Base-by-base conservation (phyloP, 305 asterid genomes). In the Striga hermonthica region DNA sequence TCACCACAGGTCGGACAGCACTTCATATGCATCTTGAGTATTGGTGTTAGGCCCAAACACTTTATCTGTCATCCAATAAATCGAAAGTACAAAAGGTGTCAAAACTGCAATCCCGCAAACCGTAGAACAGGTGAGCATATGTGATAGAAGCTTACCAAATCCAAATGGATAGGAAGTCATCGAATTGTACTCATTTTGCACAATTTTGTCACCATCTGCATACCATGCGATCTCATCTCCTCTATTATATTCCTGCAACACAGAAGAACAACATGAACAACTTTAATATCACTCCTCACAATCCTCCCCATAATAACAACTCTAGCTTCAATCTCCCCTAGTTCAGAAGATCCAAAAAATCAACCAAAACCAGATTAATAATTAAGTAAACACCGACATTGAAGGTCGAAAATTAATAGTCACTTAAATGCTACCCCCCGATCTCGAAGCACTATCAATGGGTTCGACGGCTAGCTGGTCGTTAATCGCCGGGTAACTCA, bases 1-100 rank as follows among this genome's bases (percentile, higher is more conserved):
- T 90, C 65, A 94, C 88, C n/a, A 94, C 96, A 14, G 97, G 97
- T 65, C 91, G 85, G 66, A 91, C 97, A 72, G 96, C 99, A 94
- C 95, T 74, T 88, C 96, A 72, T 90, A 94, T 54, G 90, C 97
- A 16, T 94, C 99, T 76, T 79, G 88, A 28, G 97, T 94, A 70
- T 31, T 61, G 54, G 96, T 85, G 75, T 81, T 69, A 66, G 86
- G 88, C 64, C 95, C 95, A 79, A 94, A 94, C 40, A 94, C 97
- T 77, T 84, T 94, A 77, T 94, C 99, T 94, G 87, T 48, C 73
- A 66, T 61, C 40, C 22, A 55, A 72, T 13, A 61, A 61, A 14
- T 9, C 43, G 64, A 35, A 73, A 50, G 71, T 4, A 34, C 35
- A 16, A 62, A 74, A 36, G 28, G 65, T 8, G 31, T 22, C 31